Percentiles rank a stretch among this genome's conserved stretches.
Evolutionary conservation across 2,329 filamentous ascomycete genomes (phyloP).

Genomic region (Aspergillus sp.): DNA sequence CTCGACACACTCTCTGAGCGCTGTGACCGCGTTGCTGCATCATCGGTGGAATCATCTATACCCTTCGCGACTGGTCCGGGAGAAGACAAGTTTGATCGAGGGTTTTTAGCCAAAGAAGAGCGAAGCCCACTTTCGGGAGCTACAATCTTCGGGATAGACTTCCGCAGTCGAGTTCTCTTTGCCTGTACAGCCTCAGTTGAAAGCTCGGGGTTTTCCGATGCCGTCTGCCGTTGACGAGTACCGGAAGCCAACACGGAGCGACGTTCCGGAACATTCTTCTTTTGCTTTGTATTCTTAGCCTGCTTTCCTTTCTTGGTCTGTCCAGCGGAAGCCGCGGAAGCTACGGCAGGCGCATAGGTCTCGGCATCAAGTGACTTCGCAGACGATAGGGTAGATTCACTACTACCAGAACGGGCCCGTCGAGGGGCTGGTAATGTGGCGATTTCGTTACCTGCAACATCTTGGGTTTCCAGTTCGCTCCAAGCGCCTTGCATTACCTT

Average conservation of each 20-base stretch:
- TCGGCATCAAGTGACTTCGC: constrained; percentile 40
- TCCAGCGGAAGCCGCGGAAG: constrained; percentile 15
- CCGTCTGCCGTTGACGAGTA: constrained; percentile 29
- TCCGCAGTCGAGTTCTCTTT: constrained; percentile 28
- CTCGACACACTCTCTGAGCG: constrained; percentile 21
- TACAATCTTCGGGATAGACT: constrained; percentile 21
- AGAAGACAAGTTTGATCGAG: constrained; percentile 14
- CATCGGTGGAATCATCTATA: not conserved
- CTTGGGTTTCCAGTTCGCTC: constrained; percentile 21
- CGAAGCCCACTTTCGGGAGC: constrained; percentile 27
- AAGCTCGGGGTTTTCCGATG: constrained; percentile 30
- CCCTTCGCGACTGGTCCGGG: constrained; percentile 1
- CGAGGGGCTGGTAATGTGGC: constrained; percentile 12
- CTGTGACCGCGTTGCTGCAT: constrained; percentile 4
- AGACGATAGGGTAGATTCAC: constrained; percentile 41
- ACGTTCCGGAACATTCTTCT: constrained; percentile 21
- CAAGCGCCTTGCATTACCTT: constrained; percentile 30
- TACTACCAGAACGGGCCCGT: constrained; percentile 27
- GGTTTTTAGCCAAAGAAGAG: constrained; percentile 21
- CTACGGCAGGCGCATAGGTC: constrained; percentile 27
- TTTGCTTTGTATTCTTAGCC: constrained; percentile 28
- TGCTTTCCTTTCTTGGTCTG: constrained; percentile 22
- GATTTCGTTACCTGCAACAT: constrained; percentile 5
- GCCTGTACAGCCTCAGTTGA: constrained; percentile 25
- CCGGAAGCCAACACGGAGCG: constrained; percentile 22